Evolutionary conservation across 73 alveolate genomes (phyloP).

Genomic region (Paramecium tetraurelia): DNA sequence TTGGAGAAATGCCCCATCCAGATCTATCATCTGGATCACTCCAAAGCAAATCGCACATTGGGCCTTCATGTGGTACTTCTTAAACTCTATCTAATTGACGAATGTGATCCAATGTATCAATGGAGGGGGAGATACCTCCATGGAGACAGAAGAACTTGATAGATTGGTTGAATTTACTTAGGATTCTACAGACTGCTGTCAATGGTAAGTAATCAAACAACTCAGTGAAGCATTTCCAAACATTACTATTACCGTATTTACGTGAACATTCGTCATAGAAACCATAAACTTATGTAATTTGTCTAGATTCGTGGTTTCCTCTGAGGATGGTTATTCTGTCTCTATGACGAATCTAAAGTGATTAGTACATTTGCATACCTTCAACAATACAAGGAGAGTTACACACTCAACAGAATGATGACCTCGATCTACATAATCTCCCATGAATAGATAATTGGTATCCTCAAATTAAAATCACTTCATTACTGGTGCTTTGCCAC

Average conservation of each 20-base stretch:
- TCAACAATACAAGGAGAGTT: constrained; percentile 72
- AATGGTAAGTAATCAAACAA: constrained; percentile 84
- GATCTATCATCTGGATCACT: constrained; percentile 85
- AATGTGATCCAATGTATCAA: constrained; percentile 63
- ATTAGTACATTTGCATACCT: constrained; percentile 75
- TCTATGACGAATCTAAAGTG: background rate
- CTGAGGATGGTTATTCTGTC: constrained; percentile 76
- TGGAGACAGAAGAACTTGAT: constrained; percentile 61
- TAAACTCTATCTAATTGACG: constrained; percentile 72
- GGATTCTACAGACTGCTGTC: constrained; percentile 90
- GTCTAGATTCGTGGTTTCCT: constrained; percentile 89
- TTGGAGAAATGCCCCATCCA: constrained; percentile 74
- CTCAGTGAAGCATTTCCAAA: constrained; percentile 86
- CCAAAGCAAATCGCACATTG: constrained; percentile 92
- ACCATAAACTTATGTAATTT: constrained; percentile 92
- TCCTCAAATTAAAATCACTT: constrained; percentile 58
- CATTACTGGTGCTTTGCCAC: constrained; percentile 61
- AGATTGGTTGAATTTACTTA: background rate
- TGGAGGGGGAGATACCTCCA: constrained; percentile 76
- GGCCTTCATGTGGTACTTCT: constrained; percentile 93
- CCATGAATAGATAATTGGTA: constrained; percentile 83
- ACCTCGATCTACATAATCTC: constrained; percentile 90
- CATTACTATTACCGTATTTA: constrained; percentile 83
- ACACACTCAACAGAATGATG: constrained; percentile 90
- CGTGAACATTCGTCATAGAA: constrained; percentile 91